Percentiles rank a stretch among this genome's conserved stretches.
Conservation (phyloP, 148 eudicot genomes). For the Rhododendron williamsianum region DNA sequence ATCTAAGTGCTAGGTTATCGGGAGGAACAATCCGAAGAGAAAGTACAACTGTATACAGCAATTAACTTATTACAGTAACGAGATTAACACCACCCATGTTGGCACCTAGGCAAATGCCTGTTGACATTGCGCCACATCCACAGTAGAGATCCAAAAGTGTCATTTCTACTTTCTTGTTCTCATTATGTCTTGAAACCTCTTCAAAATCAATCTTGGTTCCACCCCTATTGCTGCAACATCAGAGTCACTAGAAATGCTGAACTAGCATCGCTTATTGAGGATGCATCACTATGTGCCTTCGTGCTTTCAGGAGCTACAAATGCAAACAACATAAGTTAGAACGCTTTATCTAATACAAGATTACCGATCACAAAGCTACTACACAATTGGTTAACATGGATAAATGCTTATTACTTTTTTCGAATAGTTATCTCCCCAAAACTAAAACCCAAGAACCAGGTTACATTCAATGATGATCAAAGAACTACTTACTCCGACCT, state of each 20-base stretch:
- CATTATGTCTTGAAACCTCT: neutral
- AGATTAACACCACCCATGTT: constrained; percentile 39
- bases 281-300: neutral
- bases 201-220: constrained; percentile 4
- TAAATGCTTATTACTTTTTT: neutral
- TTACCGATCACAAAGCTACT: neutral
- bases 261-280: constrained; percentile 4
- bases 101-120: constrained; percentile 6
- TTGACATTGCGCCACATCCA: constrained; percentile 13
- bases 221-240: constrained; percentile 16
- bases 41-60: neutral
- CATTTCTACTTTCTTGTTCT: neutral
- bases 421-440: neutral
- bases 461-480: neutral
- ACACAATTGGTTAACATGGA: neutral
- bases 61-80: constrained; percentile 40
- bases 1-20: neutral
- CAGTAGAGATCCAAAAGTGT: constrained; percentile 9
- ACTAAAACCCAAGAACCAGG: neutral
- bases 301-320: neutral
- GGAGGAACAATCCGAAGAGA: neutral
- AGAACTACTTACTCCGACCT: too few relatives aligned
- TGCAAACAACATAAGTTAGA: too few relatives aligned
- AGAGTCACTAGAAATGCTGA: constrained; percentile 60
- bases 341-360: neutral